phyloP scores from a whole-genome alignment of 768 basidiomycete species.

The Dioszegia hungarica region DNA sequence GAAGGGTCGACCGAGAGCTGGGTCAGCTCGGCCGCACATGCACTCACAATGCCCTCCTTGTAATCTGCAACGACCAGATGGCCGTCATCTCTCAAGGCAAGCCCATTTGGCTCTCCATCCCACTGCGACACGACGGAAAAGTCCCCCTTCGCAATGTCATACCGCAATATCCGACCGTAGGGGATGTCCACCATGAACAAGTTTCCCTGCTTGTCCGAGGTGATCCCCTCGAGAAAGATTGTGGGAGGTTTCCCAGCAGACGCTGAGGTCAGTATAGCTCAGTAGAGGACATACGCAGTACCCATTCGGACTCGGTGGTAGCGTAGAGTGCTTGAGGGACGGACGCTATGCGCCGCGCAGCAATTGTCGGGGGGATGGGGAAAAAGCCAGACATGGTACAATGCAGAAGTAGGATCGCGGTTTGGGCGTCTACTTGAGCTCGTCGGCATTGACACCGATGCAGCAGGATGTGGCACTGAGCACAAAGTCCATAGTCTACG shows the following conservation, averaged over 20 bases:
- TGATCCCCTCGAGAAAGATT: constrained; percentile 20
- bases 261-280: not conserved
- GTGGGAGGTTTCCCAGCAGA: not conserved
- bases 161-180: constrained; percentile 15
- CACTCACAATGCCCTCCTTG: constrained; percentile 22
- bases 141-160: not conserved
- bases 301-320: constrained; percentile 4
- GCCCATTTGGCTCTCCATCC: constrained; percentile 23
- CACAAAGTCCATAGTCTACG: too few species aligned
- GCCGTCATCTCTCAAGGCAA: constrained; percentile 17
- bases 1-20: not conserved
- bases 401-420: not conserved
- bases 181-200: constrained; percentile 21
- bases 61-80: constrained; percentile 21
- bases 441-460: too few species aligned
- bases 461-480: too few species aligned
- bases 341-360: not conserved
- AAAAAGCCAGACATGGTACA: not conserved
- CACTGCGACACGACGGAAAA: constrained; percentile 8
- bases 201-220: constrained; percentile 22
- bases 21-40: not conserved
- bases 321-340: not conserved
- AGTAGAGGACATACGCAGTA: not conserved
- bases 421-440: not conserved
- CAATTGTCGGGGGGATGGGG: not conserved